phyloP scores from a whole-genome alignment of 2,329 filamentous ascomycete species.

The Tolypocladium sp. region DNA sequence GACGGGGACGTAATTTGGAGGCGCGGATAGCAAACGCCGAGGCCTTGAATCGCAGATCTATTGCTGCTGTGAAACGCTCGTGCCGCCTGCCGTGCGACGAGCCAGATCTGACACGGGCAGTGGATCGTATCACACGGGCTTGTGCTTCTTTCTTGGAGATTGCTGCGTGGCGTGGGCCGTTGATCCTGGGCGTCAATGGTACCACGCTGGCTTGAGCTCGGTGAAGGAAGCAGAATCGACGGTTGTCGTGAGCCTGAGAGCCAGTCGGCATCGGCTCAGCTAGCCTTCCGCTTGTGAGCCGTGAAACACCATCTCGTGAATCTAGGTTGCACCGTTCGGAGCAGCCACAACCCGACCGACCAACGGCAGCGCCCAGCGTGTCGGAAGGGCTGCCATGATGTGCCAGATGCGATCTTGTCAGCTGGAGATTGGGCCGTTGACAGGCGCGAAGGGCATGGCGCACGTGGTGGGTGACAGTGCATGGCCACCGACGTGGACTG shows the following conservation, averaged over 20 bases:
- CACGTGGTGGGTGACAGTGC: neutral
- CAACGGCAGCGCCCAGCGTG: neutral
- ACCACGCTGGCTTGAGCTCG: neutral
- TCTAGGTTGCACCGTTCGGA: neutral
- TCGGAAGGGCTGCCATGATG: neutral
- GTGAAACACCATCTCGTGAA: neutral
- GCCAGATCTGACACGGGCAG: neutral
- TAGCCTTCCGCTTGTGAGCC: neutral
- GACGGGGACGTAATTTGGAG: neutral
- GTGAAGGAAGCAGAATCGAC: no score
- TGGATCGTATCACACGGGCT: neutral
- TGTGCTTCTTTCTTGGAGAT: neutral
- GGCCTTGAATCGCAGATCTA: neutral
- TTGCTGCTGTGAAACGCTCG: neutral
- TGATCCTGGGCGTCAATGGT: neutral
- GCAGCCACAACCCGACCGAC: neutral
- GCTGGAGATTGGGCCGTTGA: neutral
- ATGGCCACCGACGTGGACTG: neutral
- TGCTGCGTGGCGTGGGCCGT: neutral
- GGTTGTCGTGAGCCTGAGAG: no score
- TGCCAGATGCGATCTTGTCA: neutral
- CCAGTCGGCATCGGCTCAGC: neutral
- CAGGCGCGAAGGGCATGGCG: neutral
- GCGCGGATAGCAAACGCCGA: neutral
- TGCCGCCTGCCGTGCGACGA: neutral